Conservation (phyloP, 2,329 filamentous ascomycete species). For the Hypomyces perniciosus region DNA sequence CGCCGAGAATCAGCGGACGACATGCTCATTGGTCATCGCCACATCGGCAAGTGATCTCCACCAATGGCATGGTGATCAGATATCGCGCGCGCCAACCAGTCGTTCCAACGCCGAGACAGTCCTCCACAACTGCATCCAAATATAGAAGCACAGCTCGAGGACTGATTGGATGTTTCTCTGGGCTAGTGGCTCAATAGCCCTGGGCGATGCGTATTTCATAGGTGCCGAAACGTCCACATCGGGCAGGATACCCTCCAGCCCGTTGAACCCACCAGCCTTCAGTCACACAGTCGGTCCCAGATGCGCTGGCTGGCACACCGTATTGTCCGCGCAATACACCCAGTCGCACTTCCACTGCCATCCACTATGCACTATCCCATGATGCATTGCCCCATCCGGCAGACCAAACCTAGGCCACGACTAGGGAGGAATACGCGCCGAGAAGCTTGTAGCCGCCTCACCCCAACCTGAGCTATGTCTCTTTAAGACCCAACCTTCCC, state of each 20-base stretch:
- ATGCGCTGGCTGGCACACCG: not conserved
- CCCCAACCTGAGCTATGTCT: conserved; percentile 12
- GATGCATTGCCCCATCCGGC: conserved; percentile 11
- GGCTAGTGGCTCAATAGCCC: conserved; percentile 18
- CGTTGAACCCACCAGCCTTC: not conserved
- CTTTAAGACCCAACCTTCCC: conserved; percentile 26
- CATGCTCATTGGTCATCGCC: conserved; percentile 17
- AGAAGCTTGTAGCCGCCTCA: conserved; percentile 23
- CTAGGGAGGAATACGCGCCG: conserved; percentile 20
- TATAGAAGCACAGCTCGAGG: conserved; percentile 25
- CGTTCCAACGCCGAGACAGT: conserved; percentile 14
- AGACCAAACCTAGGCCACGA: conserved; percentile 17
- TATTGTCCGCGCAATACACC: not conserved
- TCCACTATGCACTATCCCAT: conserved; percentile 5
- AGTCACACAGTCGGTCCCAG: not conserved
- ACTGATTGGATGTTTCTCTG: conserved; percentile 28
- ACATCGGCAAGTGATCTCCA: conserved; percentile 16
- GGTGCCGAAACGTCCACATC: conserved; percentile 16
- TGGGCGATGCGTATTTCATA: conserved; percentile 16
- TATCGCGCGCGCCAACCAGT: conserved; percentile 38
- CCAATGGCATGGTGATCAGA: conserved; percentile 1
- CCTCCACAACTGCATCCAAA: conserved; percentile 26
- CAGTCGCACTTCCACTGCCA: conserved; percentile 1
- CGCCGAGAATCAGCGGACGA: conserved; percentile 8
- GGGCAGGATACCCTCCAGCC: conserved; percentile 17